These are phyloP conservation scores for Sporobolomyces phaffii DNA, from an alignment of 768 basidiomycete genomes.

Conservation along the genomic window DNA sequence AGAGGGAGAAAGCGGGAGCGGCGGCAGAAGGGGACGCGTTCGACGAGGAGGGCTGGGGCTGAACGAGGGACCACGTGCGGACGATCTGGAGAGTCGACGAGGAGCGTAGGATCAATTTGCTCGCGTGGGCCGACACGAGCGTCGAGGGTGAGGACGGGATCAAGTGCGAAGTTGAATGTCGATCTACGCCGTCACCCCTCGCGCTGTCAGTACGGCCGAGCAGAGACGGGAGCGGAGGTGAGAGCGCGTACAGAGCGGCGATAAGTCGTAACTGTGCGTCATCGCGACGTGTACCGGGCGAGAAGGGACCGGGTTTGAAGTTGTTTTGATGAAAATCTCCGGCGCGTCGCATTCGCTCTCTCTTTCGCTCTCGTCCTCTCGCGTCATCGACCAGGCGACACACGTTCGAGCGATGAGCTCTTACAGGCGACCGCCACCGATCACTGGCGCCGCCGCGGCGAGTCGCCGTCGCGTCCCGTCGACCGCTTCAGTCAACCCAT, in stretches of 20 bases:
- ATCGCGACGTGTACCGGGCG: neutral
- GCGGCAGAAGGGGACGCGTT: slow-evolving; percentile 14
- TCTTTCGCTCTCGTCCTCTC: neutral
- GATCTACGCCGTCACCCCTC: slow-evolving; percentile 10
- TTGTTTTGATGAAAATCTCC: neutral
- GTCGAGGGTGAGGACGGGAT: neutral
- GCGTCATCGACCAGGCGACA: neutral
- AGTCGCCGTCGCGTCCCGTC: neutral
- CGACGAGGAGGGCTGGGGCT: neutral
- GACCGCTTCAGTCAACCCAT: neutral
- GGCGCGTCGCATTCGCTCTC: neutral
- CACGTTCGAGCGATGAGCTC: neutral
- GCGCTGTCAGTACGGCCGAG: neutral
- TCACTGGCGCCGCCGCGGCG: neutral
- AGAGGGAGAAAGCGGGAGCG: neutral
- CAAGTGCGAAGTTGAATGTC: slow-evolving; percentile 12
- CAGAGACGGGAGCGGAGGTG: neutral
- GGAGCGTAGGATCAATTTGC: slow-evolving; percentile 32
- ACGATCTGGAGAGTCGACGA: slow-evolving; percentile 20
- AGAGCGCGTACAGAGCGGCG: slow-evolving; percentile 17
- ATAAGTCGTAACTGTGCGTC: slow-evolving; percentile 20
- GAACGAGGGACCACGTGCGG: slow-evolving; percentile 31
- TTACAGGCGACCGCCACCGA: neutral
- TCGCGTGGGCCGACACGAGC: slow-evolving; percentile 10
- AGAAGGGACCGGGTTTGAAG: neutral